Evolutionary conservation across 805 yeast species (phyloP).

Genomic region (Komagataella pseudopastoris): DNA sequence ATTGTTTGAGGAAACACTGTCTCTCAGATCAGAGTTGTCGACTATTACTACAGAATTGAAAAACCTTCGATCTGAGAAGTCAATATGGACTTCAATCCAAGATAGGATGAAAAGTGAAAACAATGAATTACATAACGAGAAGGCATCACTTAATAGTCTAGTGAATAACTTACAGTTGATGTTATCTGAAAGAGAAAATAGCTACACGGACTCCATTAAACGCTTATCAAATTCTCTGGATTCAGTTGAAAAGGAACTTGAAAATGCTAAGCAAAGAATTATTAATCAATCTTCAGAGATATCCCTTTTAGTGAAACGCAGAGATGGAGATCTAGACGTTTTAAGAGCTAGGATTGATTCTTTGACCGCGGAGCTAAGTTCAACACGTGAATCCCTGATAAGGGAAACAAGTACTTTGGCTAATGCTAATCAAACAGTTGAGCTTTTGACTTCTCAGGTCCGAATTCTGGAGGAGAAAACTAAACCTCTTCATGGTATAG

Average conservation of each 20-base stretch:
- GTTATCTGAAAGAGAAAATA: conserved; percentile 45
- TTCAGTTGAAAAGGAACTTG: conserved; percentile 32
- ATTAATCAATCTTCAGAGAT: conserved; percentile 37
- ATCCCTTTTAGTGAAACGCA: conserved; percentile 33
- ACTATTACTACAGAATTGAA: conserved; percentile 29
- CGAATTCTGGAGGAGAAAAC: not conserved
- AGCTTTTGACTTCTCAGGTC: not conserved
- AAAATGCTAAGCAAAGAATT: conserved; percentile 29
- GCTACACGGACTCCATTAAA: conserved; percentile 33
- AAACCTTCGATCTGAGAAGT: conserved; percentile 40
- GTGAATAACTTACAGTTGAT: conserved; percentile 47
- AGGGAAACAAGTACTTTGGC: conserved; percentile 26
- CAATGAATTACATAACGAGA: conserved; percentile 40
- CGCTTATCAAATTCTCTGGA: conserved; percentile 36
- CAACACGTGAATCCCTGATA: conserved; percentile 25
- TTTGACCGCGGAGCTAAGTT: conserved; percentile 29
- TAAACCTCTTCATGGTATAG: not conserved
- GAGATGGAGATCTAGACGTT: conserved; percentile 41
- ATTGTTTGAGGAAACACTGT: conserved; percentile 40
- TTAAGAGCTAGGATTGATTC: conserved; percentile 49
- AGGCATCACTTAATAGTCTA: conserved; percentile 38
- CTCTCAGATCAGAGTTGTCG: conserved; percentile 31
- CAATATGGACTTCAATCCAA: conserved; percentile 33
- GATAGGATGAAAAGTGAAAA: conserved; percentile 38
- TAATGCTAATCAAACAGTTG: conserved; percentile 6